Evolutionary conservation across 2,329 filamentous ascomycete species (phyloP), one percentile per base, ranked within the genome.

Genomic region (Colletotrichum simmondsii): DNA sequence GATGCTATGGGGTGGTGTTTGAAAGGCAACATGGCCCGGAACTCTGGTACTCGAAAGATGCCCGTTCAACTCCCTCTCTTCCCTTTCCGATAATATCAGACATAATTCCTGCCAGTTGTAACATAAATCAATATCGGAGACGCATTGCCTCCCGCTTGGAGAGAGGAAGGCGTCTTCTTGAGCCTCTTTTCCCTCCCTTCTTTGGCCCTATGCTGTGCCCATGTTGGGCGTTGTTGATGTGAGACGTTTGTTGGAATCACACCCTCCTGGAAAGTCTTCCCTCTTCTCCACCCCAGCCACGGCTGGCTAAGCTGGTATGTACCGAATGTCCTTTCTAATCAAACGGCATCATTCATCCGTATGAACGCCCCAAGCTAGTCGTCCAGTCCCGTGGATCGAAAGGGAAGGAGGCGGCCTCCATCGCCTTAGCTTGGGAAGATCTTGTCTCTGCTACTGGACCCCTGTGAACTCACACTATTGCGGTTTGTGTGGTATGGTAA

Each of bases 381-480:
- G 22, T 32, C 26, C 46, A 49, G 52, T 22, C 24, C 49, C 7
- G 12, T 32, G 54, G 35, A 58, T 26, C n/a, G 26, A 22, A 22
- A 52, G 53, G 22, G 35, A 16, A 30, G 52, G 53, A 22, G 46
- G 54, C 26, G 68, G 46, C 28, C 30, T 53, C 24, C n/a, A 14
- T 32, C 35, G 35, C 49, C 37, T 57, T 58, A 64, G 46, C 52
- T 53, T 42, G 72, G 59, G 46, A 73, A 59, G 30, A 61, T 49
- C 63, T 54, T 61, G 42, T 75, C 73, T 46, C 56, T 65, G 56
- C 65, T 67, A 26, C 46, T 63, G 30, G 65, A 70, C 30, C 69
- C 69, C 60, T 72, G 69, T n/a, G 70, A 73, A 49, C 65, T 72
- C 19, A 71, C 28, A 53, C 73, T 75, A 30, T 53, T 71, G 24